Evolutionary conservation across 2,329 filamentous ascomycete species (phyloP).

Genomic region (Nothophaeocryptopus gaeumannii): DNA sequence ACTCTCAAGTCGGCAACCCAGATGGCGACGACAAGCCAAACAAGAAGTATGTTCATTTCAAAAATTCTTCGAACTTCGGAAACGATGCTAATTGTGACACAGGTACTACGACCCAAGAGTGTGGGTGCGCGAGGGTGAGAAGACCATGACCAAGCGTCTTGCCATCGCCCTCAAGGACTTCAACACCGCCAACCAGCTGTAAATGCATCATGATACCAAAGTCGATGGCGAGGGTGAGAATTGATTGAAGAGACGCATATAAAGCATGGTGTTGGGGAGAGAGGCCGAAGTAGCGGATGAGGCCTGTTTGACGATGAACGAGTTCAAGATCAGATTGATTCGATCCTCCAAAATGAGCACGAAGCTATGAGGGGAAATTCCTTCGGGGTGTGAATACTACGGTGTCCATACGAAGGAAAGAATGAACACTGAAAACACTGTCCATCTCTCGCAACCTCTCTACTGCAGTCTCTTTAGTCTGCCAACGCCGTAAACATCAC

Average conservation of each 20-base stretch:
- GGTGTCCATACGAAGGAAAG: no score
- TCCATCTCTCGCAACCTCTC: no score
- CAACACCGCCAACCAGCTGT: constrained; percentile 77
- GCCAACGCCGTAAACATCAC: no score
- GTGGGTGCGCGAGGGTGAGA: constrained; percentile 95
- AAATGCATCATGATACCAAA: constrained; percentile 33
- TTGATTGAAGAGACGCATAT: neutral
- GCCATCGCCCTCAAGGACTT: constrained; percentile 84
- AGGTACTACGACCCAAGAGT: constrained; percentile 70
- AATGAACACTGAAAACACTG: no score
- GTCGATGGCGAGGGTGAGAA: neutral
- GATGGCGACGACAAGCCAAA: constrained; percentile 97
- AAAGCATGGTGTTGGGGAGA: constrained; percentile 1
- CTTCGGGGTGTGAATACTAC: no score
- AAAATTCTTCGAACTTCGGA: constrained; percentile 43
- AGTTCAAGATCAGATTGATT: neutral
- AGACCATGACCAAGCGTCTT: constrained; percentile 86
- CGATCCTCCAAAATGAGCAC: constrained; percentile 1
- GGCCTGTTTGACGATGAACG: neutral
- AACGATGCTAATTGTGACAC: constrained; percentile 1
- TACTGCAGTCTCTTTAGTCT: no score
- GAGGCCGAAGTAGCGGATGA: no score
- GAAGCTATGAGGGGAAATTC: no score
- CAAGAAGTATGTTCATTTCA: constrained; percentile 66
- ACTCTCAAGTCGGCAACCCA: constrained; percentile 85